Evolutionary conservation across 1,139 yeast species (phyloP), one percentile per base, ranked within the genome.

Genomic region (Suhomyces guaymorum): DNA sequence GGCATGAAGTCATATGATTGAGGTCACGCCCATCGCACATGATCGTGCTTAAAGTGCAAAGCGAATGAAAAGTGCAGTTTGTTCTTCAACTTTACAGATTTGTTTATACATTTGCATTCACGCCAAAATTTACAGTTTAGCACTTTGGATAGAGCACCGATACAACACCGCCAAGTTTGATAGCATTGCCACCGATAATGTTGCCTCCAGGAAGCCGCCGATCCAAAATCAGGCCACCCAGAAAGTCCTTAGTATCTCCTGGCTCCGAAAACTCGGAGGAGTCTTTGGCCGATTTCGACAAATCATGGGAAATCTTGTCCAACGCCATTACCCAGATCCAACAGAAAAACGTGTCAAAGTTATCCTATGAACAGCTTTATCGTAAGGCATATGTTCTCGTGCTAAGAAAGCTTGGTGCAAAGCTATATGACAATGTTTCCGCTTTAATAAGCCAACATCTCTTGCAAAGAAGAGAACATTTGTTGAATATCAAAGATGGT

Each of bases 361-460:
- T 90, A 20, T 85, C 95, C 1, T 92, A 87, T 54, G 96, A 89
- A 49, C 87, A 82, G 47, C 70, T 92, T 2, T 92, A 92, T 56
- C 67, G 96, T 33, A 78, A 82, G 24, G 88, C 95, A 0, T 92
- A 92, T 53, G 79, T 80, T 14, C 57, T 89, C 26, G 97, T 89
- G 3, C 59, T 88, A 28, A 73, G 86, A 40, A 89, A 87, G 48
- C 75, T 73, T 47, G 95, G 95, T 3, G 77, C 73, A 25, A 70
- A 70, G 46, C 64, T 92, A 2, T 88, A 90, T 51, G 82, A 77
- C 5, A 73, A 78, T 30, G 82, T 88, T 10, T 61, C 74, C 22
- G 59, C 51, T 5, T 65, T 79, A 19, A 69, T 89, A 2, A 61
- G 66, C 4, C 50, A 55, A 1, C 85, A 82, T 52, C 59, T 89